phyloP scores from a whole-genome alignment of 73 alveolate species.

The Breviolum minutum region DNA sequence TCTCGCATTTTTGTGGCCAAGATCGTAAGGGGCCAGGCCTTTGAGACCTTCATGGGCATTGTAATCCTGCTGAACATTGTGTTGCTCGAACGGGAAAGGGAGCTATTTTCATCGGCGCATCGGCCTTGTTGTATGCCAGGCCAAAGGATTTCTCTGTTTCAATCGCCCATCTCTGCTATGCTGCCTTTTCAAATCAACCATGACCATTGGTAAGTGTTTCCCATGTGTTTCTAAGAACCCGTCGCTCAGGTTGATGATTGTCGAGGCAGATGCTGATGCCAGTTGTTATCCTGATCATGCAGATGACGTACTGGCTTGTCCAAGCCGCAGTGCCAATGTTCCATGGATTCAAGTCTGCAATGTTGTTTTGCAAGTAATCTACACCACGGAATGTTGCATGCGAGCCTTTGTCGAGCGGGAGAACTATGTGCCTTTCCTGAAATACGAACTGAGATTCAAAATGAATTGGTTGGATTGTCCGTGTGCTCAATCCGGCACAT shows the following conservation, averaged over 20 bases:
- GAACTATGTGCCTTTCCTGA: neutral
- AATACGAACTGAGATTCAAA: no score
- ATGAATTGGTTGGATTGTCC: no score
- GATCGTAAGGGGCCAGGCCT: conserved; percentile 34
- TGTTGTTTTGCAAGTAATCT: neutral
- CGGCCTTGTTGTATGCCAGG: no score
- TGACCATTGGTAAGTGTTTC: no score
- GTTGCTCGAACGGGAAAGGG: neutral
- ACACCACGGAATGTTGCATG: conserved; percentile 35
- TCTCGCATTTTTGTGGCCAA: conserved; percentile 27
- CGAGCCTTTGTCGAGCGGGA: conserved; percentile 68
- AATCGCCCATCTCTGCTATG: no score
- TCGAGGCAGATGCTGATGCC: conserved; percentile 62
- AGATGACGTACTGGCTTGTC: neutral
- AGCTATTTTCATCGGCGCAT: no score
- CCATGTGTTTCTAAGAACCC: no score
- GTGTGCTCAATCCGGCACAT: neutral
- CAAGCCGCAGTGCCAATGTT: neutral
- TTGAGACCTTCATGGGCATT: conserved; percentile 59
- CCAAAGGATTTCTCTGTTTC: no score
- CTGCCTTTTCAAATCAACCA: no score
- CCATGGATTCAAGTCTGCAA: conserved; percentile 2
- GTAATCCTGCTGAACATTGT: conserved; percentile 6
- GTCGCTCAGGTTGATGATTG: conserved; percentile 33
- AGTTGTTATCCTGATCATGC: neutral